Evolutionary conservation across 2,329 filamentous ascomycete species (phyloP), one percentile per base, ranked within the genome.

Genomic region (Alternaria ventricosa): DNA sequence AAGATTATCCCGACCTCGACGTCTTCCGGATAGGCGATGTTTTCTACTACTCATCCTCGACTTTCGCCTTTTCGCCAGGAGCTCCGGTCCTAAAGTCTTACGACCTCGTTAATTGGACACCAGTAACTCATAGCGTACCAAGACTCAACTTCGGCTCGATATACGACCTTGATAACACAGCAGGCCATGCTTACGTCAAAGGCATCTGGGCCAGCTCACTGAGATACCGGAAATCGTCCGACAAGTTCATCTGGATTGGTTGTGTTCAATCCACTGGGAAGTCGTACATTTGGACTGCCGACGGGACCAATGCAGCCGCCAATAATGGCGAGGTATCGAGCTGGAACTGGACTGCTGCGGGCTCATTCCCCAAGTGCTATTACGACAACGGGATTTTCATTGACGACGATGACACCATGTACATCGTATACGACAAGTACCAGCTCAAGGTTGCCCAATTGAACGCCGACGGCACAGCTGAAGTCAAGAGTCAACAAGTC

Each of bases 311-410:
- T 0, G 82, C 83, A 0, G 71, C 51, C 10, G 58, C 58, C 36
- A 75, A 76, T 59, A 71, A 71, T 18, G 77, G 76, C 36, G 75
- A 77, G 45, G 76, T 78, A 1, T 47, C 62, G 2, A 66, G 61
- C 51, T 78, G 74, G 75, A 74, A 76, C 44, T 87, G 84, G 84
- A 79, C 64, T 11, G 76, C 81, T 49, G 65, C 70, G 41, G 78
- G 74, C 2, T 80, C 72, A 9, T 75, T 82, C 15, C 75, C 75
- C 0, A 80, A 72, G 1, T 89, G 87, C 73, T 88, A 86, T 68
- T 89, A 89, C 67, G 87, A 89, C 71, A 82, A 79, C 18, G 86
- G 87, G 0, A 73, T 89, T 0, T 72, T 89, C n/a, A 82, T 89
- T 33, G 87, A 89, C 54, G 85, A 87, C 23, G 82, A 88, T 30